Evolutionary conservation across 495 filamentous ascomycete genomes (phyloP), one percentile per base, ranked within the genome.

Genomic region (Beverwykella pulmonaria): DNA sequence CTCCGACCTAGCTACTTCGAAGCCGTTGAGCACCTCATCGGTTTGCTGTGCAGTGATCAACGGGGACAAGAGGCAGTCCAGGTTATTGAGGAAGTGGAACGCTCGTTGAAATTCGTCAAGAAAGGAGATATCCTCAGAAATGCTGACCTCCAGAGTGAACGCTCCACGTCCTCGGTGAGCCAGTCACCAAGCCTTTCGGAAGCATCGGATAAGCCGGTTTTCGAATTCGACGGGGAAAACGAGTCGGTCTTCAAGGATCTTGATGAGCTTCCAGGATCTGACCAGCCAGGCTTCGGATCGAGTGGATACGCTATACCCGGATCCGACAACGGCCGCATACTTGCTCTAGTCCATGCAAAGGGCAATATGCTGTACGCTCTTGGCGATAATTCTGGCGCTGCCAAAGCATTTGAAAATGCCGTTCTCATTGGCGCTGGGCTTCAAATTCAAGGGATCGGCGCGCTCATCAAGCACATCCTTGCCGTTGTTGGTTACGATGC

Each of bases 331-430:
- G 94, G 94, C 22, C 85, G 95, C 67, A 92, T 99, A 79, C 83
- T 98, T 14, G 89, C 92, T 32, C 81, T 99, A 23, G 84, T 97
- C 25, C 95, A 99, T 77, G 93, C 92, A 2, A 99, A 98, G 76
- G 94, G 95, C 27, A 99, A 98, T 69, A 96, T 98, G 91, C 82
- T 98, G 1, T 99, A 99, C 78, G 86, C 92, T 36, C 77, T 96
- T 55, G 92, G 92, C 25, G 90, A 98, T 65, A 92, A 94, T 71
- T 81, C 82, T 47, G 87, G 83, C 14, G 94, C 94, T 17, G 92
- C 94, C 0, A 85, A 87, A 62, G 92, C 95, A 9, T 99, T 99
- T 70, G 94, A 98, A 70, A 92, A 97, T 75, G 94, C 92, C 1
- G 92, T 99, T 27, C 77, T 96, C 61, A 93, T 98, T 70, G 92